A percentile compares a stretch with the other conserved stretches of the same genome.
Conservation (phyloP, 78 protist genomes). For the Pigoraptor vietnamica region DNA sequence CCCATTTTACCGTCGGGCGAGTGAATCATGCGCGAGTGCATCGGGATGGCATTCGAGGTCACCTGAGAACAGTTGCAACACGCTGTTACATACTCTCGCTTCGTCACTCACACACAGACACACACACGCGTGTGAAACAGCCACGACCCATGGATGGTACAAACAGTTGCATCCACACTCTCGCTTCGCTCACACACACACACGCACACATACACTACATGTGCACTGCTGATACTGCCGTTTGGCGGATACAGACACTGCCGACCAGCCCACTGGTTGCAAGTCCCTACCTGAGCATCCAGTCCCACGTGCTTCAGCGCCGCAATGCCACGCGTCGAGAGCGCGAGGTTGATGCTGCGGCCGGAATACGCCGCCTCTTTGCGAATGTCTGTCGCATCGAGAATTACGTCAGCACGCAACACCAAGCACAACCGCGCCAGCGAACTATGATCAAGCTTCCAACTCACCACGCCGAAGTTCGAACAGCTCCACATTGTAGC, state of each 20-base stretch:
- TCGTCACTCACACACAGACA: too few relatives aligned
- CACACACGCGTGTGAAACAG: too few relatives aligned
- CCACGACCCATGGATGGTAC: too few relatives aligned
- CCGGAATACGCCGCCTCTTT: slow-evolving; percentile 3
- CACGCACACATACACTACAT: too few relatives aligned
- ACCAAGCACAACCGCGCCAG: background rate
- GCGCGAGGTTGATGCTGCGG: slow-evolving; percentile 45
- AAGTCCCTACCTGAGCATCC: background rate
- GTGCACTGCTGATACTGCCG: too few relatives aligned
- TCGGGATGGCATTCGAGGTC: background rate
- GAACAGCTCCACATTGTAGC: slow-evolving; percentile 8
- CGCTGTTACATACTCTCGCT: too few relatives aligned
- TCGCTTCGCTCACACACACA: too few relatives aligned
- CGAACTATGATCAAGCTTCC: background rate
- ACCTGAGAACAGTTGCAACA: too few relatives aligned
- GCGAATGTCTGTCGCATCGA: slow-evolving; percentile 13
- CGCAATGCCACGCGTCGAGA: slow-evolving; percentile 21
- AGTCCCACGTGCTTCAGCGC: slow-evolving; percentile 38
- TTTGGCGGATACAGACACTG: too few relatives aligned
- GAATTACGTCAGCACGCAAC: background rate
- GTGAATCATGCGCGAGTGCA: slow-evolving; percentile 46
- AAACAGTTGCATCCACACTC: too few relatives aligned
- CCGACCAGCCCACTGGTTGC: too few relatives aligned
- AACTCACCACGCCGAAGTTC: background rate
- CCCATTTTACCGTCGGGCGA: background rate